A percentile compares a stretch with the other conserved stretches of the same genome.
phyloP scores from a whole-genome alignment of 768 basidiomycete species.

The Psilocybe sp. region DNA sequence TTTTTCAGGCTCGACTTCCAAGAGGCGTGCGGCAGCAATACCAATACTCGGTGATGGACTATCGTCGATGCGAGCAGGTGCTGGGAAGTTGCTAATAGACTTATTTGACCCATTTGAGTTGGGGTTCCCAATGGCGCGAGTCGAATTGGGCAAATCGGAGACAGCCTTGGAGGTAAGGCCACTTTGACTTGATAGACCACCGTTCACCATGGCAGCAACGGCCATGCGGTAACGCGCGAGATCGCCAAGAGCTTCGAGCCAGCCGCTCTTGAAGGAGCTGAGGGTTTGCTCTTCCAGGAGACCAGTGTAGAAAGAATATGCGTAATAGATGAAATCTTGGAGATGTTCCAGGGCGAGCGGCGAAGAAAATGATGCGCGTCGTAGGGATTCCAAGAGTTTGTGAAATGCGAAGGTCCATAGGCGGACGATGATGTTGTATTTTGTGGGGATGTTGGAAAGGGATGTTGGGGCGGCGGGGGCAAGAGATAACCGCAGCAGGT shows the following conservation, averaged over 20 bases:
- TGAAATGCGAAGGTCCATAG: conserved; percentile 93
- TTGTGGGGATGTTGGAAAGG: conserved; percentile 82
- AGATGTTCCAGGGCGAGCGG: conserved; percentile 83
- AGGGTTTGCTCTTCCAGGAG: conserved; percentile 82
- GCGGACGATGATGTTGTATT: conserved; percentile 93
- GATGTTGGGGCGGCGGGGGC: conserved; percentile 88
- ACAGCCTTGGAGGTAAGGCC: conserved; percentile 59
- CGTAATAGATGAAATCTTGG: conserved; percentile 92
- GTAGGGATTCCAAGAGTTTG: conserved; percentile 85
- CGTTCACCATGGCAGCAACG: conserved; percentile 81
- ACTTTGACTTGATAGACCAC: conserved; percentile 35
- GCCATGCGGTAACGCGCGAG: conserved; percentile 93
- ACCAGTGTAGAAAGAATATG: conserved; percentile 91
- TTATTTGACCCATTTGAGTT: conserved; percentile 26
- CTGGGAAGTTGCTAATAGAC: conserved; percentile 47
- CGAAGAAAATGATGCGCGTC: conserved; percentile 73
- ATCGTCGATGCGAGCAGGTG: conserved; percentile 54
- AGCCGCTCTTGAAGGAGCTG: conserved; percentile 67
- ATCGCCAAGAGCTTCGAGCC: conserved; percentile 97
- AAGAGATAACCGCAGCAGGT: conserved; percentile 80
- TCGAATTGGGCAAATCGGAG: conserved; percentile 35
- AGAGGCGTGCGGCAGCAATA: conserved; percentile 71
- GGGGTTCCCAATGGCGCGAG: conserved; percentile 14
- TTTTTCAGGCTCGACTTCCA: conserved; percentile 88
- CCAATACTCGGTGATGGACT: conserved; percentile 80